These are phyloP conservation scores for Penicillium aurantiogriseum DNA, from an alignment of 2,329 filamentous ascomycete species.

Conservation along the genomic window DNA sequence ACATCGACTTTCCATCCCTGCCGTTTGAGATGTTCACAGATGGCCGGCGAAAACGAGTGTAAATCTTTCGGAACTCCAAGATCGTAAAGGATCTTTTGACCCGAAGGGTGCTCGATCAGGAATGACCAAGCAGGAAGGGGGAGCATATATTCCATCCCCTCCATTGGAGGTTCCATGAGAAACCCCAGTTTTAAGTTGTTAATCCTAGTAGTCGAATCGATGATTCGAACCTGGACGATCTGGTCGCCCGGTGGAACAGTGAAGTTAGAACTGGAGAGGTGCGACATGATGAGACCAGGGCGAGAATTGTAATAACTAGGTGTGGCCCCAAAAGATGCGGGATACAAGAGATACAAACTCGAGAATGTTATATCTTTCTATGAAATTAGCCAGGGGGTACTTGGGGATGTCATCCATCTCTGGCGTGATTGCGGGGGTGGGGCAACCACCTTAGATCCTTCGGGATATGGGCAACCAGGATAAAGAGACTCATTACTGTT, in stretches of 20 bases:
- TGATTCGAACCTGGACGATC: slow-evolving; percentile 10
- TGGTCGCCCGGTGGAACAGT: slow-evolving; percentile 2
- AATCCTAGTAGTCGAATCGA: slow-evolving; percentile 13
- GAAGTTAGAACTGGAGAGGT: background rate
- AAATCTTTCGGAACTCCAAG: slow-evolving; percentile 50
- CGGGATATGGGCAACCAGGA: too few relatives aligned
- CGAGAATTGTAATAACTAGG: background rate
- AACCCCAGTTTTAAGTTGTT: background rate
- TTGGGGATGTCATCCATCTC: too few relatives aligned
- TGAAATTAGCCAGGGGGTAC: too few relatives aligned
- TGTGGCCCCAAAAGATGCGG: background rate
- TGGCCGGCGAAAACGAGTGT: slow-evolving; percentile 37
- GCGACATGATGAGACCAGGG: background rate
- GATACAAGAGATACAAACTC: background rate
- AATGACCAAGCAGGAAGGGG: slow-evolving; percentile 19
- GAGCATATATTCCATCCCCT: background rate
- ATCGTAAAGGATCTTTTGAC: slow-evolving; percentile 48
- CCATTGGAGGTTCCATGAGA: slow-evolving; percentile 13
- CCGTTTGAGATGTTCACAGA: background rate
- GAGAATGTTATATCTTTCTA: too few relatives aligned
- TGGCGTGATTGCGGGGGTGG: too few relatives aligned
- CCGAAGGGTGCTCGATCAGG: slow-evolving; percentile 31
- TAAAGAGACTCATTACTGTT: too few relatives aligned
- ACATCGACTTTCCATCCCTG: background rate
- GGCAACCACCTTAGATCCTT: too few relatives aligned